Base-by-base conservation (phyloP, 139 green algal genomes). In the Chlamydomonas sp. region DNA sequence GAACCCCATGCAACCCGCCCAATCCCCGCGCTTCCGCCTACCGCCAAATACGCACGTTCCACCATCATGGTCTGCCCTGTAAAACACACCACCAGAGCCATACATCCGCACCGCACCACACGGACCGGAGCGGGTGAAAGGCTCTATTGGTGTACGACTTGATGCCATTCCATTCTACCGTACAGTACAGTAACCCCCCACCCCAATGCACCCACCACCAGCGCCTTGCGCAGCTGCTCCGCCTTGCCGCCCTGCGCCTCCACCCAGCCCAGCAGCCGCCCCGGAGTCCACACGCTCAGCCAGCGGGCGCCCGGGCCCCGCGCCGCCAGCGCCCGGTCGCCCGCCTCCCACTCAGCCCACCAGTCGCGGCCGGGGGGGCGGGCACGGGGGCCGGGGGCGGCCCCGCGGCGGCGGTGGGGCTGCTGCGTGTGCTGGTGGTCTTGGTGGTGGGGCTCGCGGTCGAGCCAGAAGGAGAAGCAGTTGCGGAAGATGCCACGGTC, bases 391-490 rank as follows among this genome's bases (percentile, higher is more conserved):
- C 31, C 0, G 31, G 31, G 31, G 31, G 31, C 31, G 31, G 31
- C 31, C 31, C 31, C 31, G 31, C 31, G 31, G 31, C 31, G 31
- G 31, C 31, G 31, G 31, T 49, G 31, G 31, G 31, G 31, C 31
- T 49, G 31, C 31, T 49, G 31, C 31, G 31, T 49, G 31, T 49
- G 31, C 31, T 49, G 31, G 31, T 49, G 31, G 31, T 49, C 31
- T 49, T 49, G 31, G 31, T 49, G 31, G 18, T 89, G 77, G 57
- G 31, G 31, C 31, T 74, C 31, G 14, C 82, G 86, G 16, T 87
- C 71, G 2, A 87, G 5, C 90, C 90, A 93, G 84, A 91, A 93
- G 63, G 85, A 68, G 7, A 85, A 74, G 73, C 87, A 91, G 83
- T 93, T 93, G 83, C 16, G 59, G 1, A 79, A 0, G 8, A 57